Evolutionary conservation across 2,329 filamentous ascomycete genomes (phyloP), one percentile per base, ranked within the genome.

Genomic region (Phialemoniopsis sp.): DNA sequence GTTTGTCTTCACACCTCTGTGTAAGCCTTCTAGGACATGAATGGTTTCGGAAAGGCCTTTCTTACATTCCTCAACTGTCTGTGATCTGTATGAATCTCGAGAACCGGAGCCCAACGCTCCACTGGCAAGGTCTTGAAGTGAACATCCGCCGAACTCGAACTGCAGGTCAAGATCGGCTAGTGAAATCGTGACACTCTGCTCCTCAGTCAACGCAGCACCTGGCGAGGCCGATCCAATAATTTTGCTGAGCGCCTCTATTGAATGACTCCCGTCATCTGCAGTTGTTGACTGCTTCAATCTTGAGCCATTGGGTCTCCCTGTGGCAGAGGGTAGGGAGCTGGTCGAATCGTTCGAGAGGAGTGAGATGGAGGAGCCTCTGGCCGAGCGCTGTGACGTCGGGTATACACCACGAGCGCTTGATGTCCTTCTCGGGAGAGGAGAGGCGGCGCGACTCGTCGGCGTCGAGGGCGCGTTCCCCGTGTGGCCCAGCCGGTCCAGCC

Each of bases 401-500:
- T 82, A 82, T 8, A 85, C 85, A 32, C 77, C 82, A 42, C 87
- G 77, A 55, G 77, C 80, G 56, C 76, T 80, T 12, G 83, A 79
- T 37, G 85, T 78, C 57, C 85, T 75, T 48, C 78, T 77, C 31
- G 80, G 76, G 19, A 82, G 74, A 35, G 87, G 85, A 46, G 88
- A 89, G 56, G 80, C 85, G 36, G 83, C 70, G 57, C 88, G 80
- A 58, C 76, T 81, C 21, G 43, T 73, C 72, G 44, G 80, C 44
- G 64, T 77, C 42, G 80, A 79, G 46, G 77, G 73, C 41, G 78
- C 71, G 48, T 26, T 26, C 21, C 64, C 67, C 45, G 63, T 79
- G 68, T 59, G 78, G 48, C 85, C 83, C 49, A 95, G 80, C 60
- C 89, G 85, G 68, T 95, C 89, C 57, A 94, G 80, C 89, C 89